Conservation (phyloP, 2,329 filamentous ascomycete genomes). For the Verticillium tricorpus region DNA sequence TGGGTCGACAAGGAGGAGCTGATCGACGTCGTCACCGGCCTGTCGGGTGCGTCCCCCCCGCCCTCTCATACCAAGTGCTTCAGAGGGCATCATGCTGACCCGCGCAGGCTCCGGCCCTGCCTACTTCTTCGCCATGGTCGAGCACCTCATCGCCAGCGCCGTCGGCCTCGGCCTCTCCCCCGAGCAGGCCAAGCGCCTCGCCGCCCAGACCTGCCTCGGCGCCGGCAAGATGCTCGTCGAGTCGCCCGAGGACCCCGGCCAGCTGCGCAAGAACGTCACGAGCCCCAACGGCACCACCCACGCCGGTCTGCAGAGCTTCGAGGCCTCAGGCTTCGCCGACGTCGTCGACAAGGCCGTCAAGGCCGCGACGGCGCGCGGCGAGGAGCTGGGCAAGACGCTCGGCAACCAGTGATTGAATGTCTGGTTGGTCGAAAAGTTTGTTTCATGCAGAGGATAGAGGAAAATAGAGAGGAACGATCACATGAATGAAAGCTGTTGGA, state of each 20-base stretch:
- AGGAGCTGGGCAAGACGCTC: constrained; percentile 35
- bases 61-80: no score
- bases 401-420: constrained; percentile 6
- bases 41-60: constrained; percentile 34
- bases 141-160: constrained; percentile 42
- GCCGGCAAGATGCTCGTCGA: constrained; percentile 46
- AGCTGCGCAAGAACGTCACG: constrained; percentile 46
- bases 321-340: constrained; percentile 34
- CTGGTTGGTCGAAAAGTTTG: not conserved
- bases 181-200: constrained; percentile 44
- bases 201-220: constrained; percentile 46
- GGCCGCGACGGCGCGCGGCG: constrained; percentile 36
- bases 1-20: constrained; percentile 46
- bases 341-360: constrained; percentile 41
- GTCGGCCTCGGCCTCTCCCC: constrained; percentile 37
- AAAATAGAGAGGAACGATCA: not conserved
- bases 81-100: not conserved
- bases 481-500: not conserved
- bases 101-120: constrained; percentile 42
- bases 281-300: constrained; percentile 49
- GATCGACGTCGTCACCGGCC: constrained; percentile 44
- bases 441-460: not conserved
- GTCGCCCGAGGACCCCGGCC: constrained; percentile 38
- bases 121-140: constrained; percentile 50
- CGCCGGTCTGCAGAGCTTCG: constrained; percentile 44